Conservation (phyloP, 768 basidiomycete genomes). For the Boletus rubropictus region DNA sequence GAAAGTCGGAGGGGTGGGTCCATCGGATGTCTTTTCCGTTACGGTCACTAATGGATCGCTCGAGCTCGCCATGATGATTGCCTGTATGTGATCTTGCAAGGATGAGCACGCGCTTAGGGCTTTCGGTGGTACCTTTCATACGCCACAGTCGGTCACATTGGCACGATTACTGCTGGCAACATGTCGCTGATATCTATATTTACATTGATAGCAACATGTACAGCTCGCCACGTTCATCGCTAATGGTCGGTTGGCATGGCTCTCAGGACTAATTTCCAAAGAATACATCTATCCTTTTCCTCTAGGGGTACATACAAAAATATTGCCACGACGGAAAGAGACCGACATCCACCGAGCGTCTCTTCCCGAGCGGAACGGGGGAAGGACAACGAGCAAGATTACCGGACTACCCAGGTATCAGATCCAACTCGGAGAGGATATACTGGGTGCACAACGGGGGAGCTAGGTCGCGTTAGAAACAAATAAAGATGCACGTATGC, state of each 20-base stretch:
- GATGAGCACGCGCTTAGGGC: too few species aligned
- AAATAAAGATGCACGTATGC: slow-evolving; percentile 15
- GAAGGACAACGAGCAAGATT: not conserved
- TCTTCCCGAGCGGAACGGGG: not conserved
- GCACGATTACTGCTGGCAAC: too few species aligned
- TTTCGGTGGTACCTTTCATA: too few species aligned
- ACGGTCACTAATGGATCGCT: too few species aligned
- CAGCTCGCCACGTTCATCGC: too few species aligned
- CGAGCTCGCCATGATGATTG: not conserved
- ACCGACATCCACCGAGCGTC: not conserved
- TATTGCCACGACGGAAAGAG: not conserved
- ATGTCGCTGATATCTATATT: too few species aligned
- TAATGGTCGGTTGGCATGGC: too few species aligned
- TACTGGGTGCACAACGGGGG: not conserved
- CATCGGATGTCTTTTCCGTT: not conserved
- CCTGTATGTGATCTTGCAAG: too few species aligned
- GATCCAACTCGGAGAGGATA: not conserved
- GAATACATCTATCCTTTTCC: slow-evolving; percentile 5
- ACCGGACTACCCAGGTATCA: not conserved
- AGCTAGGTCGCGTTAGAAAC: not conserved
- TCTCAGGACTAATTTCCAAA: too few species aligned
- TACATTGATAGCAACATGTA: too few species aligned
- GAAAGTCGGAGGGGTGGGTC: too few species aligned
- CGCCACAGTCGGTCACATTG: too few species aligned
- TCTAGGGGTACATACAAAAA: slow-evolving; percentile 16